A percentile compares a stretch with the other conserved stretches of the same genome.
Conservation (phyloP, 441 rosid genomes). For the Biscutella laevigata region DNA sequence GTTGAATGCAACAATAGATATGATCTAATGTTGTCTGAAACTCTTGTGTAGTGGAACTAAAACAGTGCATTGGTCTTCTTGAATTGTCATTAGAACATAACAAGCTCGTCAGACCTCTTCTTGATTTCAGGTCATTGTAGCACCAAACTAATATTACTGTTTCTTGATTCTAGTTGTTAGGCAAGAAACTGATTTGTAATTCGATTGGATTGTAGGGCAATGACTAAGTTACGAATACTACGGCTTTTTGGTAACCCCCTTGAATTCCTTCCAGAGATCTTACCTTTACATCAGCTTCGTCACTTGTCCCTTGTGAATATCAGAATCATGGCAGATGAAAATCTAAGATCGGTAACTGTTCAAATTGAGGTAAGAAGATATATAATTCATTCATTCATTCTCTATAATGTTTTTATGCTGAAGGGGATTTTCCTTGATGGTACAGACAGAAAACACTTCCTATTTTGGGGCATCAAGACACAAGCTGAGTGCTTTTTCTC, state of each 20-base stretch:
- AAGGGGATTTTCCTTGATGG: slow-evolving; percentile 20
- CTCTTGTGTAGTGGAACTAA: slow-evolving; percentile 65
- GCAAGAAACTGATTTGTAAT: slow-evolving; percentile 31
- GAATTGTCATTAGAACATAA: slow-evolving; percentile 93
- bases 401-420: slow-evolving; percentile 5
- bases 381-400: neutral
- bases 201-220: slow-evolving; percentile 65
- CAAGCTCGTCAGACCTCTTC: slow-evolving; percentile 90
- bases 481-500: slow-evolving; percentile 94
- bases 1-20: neutral
- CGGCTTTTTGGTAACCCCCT: slow-evolving; percentile 93
- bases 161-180: slow-evolving; percentile 5
- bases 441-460: slow-evolving; percentile 83
- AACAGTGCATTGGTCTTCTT: slow-evolving; percentile 67
- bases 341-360: slow-evolving; percentile 77
- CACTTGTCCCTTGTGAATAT: slow-evolving; percentile 89
- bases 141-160: slow-evolving; percentile 10
- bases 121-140: slow-evolving; percentile 84
- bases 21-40: slow-evolving; percentile 23
- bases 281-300: slow-evolving; percentile 78
- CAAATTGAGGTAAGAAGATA: slow-evolving; percentile 66
- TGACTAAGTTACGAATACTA: slow-evolving; percentile 75
- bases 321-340: slow-evolving; percentile 84
- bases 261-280: slow-evolving; percentile 94
- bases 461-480: slow-evolving; percentile 91